These are phyloP conservation scores for Leccinum ochraceum DNA, from an alignment of 768 basidiomycete genomes.

Conservation along the genomic window DNA sequence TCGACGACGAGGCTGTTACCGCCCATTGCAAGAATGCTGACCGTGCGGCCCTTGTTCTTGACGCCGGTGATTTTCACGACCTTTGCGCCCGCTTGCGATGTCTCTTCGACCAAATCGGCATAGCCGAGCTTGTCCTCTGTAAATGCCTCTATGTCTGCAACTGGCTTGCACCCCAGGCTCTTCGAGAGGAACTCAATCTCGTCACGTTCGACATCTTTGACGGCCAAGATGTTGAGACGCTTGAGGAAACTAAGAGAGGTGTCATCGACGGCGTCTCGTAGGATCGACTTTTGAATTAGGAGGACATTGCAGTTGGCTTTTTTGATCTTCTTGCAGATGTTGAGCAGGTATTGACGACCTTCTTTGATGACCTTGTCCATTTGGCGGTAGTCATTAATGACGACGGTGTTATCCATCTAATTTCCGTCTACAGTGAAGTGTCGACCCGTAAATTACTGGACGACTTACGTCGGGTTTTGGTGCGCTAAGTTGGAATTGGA, in stretches of 20 bases:
- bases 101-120: constrained; percentile 94
- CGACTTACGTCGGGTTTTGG: constrained; percentile 92
- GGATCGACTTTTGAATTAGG: constrained; percentile 98
- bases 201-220: constrained; percentile 98
- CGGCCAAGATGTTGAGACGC: constrained; percentile 91
- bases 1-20: constrained; percentile 91
- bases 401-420: constrained; percentile 99
- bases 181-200: constrained; percentile 98
- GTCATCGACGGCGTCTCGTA: constrained; percentile 98
- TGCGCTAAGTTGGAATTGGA: constrained; percentile 97
- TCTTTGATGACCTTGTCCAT: constrained; percentile 99
- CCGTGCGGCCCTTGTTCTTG: constrained; percentile 92
- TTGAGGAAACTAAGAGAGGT: constrained; percentile 97
- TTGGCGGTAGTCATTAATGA: constrained; percentile 98
- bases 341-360: constrained; percentile 95
- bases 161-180: constrained; percentile 91
- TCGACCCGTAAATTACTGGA: not conserved
- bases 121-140: constrained; percentile 97
- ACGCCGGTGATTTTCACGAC: constrained; percentile 95
- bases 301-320: constrained; percentile 99
- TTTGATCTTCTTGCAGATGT: constrained; percentile 99
- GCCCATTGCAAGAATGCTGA: constrained; percentile 94
- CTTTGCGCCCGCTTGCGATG: constrained; percentile 76
- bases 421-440: constrained; percentile 1
- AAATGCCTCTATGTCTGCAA: constrained; percentile 97